Conservation (phyloP, 805 yeast species). For the Saturnispora saitoi region DNA sequence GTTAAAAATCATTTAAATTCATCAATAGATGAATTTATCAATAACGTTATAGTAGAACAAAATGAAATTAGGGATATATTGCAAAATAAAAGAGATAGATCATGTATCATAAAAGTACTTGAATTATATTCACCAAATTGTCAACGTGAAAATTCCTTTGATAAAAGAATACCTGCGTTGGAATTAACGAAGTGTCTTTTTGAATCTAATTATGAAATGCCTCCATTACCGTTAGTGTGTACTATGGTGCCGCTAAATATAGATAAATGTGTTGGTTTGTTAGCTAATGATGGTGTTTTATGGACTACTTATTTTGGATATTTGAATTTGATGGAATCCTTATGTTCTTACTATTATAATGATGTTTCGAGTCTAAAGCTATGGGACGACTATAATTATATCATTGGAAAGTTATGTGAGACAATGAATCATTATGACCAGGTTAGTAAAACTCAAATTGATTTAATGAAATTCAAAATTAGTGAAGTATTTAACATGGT, state of each 20-base stretch:
- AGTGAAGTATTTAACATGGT: neutral
- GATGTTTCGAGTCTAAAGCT: constrained; percentile 2
- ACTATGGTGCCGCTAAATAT: neutral
- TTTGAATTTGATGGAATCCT: constrained; percentile 9
- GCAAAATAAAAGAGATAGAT: neutral
- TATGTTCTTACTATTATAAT: constrained; percentile 8
- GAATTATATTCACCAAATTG: neutral
- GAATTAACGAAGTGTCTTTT: constrained; percentile 16
- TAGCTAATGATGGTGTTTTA: constrained; percentile 7
- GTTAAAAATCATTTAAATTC: neutral
- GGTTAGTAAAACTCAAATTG: neutral
- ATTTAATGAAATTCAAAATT: neutral
- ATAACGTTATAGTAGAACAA: neutral
- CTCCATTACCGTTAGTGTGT: constrained; percentile 3
- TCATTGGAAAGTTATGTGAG: neutral
- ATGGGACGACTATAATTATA: constrained; percentile 5
- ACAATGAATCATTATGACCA: neutral
- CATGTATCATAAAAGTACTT: constrained; percentile 3
- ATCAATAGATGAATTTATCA: neutral
- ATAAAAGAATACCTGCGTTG: constrained; percentile 10
- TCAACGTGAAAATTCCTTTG: neutral
- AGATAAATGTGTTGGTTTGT: constrained; percentile 10
- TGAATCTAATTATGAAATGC: constrained; percentile 4
- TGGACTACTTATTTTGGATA: constrained; percentile 22
- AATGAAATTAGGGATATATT: neutral